Evolutionary conservation across 164 flowering plant species (phyloP), one percentile per base, ranked within the genome.

Genomic region (Akebia trifoliata): DNA sequence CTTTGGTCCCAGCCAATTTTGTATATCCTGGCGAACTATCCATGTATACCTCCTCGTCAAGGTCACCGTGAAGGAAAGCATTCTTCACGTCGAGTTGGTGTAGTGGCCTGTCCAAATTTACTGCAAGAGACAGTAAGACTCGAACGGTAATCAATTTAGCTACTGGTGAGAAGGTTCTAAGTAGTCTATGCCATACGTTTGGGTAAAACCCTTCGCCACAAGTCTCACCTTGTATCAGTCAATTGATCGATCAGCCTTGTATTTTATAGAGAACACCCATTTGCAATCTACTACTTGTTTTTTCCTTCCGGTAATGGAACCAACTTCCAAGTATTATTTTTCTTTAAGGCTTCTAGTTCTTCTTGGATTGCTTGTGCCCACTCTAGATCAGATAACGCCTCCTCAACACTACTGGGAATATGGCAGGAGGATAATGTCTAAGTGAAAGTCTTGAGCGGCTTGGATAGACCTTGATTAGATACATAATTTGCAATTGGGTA

Each of bases 61-160:
- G 8, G 2, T 53, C 29, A 0, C 28, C 43, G 36, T 35, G n/a
- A 2, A 20, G 42, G 20, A 53, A 53, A 8, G 14, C 30, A 36
- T 53, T 53, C 50, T 36, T 53, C 25, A 53, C 56, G 18, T 53
- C 56, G 36, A 53, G 24, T 3, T 53, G 56, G 4, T 53, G 42
- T 14, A 53, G 11, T 8, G 30, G 43, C 14, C 43, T 35, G 18
- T 32, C 43, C 8, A 26, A 8, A 24, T 53, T 53, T 11, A 15
- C 42, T 22, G 43, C 56, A 35, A 53, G 28, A 21, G 42, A 36
- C 8, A 53, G 9, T 6, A 53, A 36, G 2, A 53, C 11, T 9
- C 29, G 21, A 4, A 53, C n/a, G 2, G 43, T 53, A 17, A 18
- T 53, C 5, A 53, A 4, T 4, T 53, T 53, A 3, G 56, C 56